A percentile compares a stretch with the other conserved stretches of the same genome.
Conservation (phyloP, 495 filamentous ascomycete genomes). For the Thermochaetoides thermophila region DNA sequence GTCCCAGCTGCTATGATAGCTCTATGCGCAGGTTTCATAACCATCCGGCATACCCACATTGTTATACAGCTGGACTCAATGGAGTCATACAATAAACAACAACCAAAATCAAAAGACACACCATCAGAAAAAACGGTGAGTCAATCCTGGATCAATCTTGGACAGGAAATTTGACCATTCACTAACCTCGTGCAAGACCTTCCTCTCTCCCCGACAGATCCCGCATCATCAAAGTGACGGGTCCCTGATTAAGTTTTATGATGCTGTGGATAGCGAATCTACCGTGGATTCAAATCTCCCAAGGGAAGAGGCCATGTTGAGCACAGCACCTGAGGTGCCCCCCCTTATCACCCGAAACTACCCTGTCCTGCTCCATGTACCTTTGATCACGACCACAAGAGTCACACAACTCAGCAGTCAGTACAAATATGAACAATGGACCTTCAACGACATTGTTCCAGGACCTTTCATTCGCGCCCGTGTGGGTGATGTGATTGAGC, state of each 20-base stretch:
- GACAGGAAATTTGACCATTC: no score
- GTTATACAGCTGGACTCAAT: no score
- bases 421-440: slow-evolving; percentile 7
- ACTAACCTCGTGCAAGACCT: no score
- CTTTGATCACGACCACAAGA: slow-evolving; percentile 1
- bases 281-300: background rate
- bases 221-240: no score
- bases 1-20: no score
- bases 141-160: no score
- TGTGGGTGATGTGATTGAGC: slow-evolving; percentile 3
- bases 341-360: slow-evolving; percentile 2
- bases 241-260: slow-evolving; percentile 2
- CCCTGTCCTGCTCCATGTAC: slow-evolving; percentile 1
- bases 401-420: slow-evolving; percentile 1
- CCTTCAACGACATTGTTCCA: slow-evolving; percentile 4
- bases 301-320: slow-evolving; percentile 1
- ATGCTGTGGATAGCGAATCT: background rate
- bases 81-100: no score
- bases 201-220: no score
- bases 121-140: no score
- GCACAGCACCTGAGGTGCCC: slow-evolving; percentile 1
- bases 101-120: no score
- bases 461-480: slow-evolving; percentile 7
- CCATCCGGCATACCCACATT: no score
- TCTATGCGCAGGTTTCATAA: no score